Evolutionary conservation across 1,284 basidiomycete genomes (phyloP), one percentile per base, ranked within the genome.

Genomic region (Taiwanofungus camphoratus): DNA sequence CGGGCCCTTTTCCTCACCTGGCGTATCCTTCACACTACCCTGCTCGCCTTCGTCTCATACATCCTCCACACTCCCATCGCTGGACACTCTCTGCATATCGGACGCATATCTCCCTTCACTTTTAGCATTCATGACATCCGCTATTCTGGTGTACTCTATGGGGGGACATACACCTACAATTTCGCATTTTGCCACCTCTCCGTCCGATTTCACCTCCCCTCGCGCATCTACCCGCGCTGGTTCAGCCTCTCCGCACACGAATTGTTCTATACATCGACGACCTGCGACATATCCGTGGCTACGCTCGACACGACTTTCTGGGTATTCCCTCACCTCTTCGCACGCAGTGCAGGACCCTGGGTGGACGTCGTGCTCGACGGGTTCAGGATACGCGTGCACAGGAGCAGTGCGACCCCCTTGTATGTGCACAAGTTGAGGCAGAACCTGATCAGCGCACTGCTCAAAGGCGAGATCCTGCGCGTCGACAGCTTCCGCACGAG

Each of bases 261-360:
- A 33, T 58, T 63, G 34, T 52, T 66, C 22, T 67, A 65, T 51
- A 57, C 49, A 31, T 66, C 67, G 35, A 45, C 46, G 8, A 58
- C 59, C n/a, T 54, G 56, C 39, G 60, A 64, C 42, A 51, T 67
- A 34, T 64, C 66, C 13, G 42, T 64, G 11, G 39, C 54, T 2
- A 43, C 46, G 15, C 27, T 65, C 13, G 44, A 59, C n/a, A 50
- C 56, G 20, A 56, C 59, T 15, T 44, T 68, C 21, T 68, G 65
- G 61, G 51, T 74, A 45, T 68, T 70, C 51, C 70, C 71, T 2
- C 50, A 62, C 11, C 52, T 66, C 29, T 65, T 66, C 46, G 49
- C 65, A 16, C 59, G 63, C 44, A 66, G 67, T 6, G 57, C 62
- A 3, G 65, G 67, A 1, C 59, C 68, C 1, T 66, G 61, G 60